Evolutionary conservation across 2,329 filamentous ascomycete genomes (phyloP).

Genomic region (Didymosphaeria variabile): DNA sequence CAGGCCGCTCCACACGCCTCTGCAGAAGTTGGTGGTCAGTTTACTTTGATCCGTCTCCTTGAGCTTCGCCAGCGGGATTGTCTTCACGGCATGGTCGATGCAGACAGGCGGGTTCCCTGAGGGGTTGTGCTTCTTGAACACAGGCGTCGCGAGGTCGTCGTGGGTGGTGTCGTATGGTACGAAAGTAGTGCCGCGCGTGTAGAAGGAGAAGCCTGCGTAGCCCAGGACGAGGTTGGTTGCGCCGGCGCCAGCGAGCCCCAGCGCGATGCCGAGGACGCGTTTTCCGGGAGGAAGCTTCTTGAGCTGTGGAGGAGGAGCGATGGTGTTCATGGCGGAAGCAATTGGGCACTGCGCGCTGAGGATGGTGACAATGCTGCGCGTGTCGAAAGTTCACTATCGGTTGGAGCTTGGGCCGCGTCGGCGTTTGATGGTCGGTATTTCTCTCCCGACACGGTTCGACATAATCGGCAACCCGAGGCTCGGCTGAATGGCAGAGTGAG

Average conservation of each 20-base stretch:
- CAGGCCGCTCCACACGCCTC: slow-evolving; percentile 49
- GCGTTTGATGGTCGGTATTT: slow-evolving; percentile 21
- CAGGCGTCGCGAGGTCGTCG: slow-evolving; percentile 36
- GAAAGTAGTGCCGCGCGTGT: slow-evolving; percentile 48
- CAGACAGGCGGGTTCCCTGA: slow-evolving; percentile 42
- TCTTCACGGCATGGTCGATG: slow-evolving; percentile 49
- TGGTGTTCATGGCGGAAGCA: slow-evolving; percentile 44
- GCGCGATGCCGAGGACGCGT: slow-evolving; percentile 41
- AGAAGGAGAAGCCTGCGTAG: slow-evolving; percentile 47
- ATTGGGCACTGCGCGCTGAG: background rate
- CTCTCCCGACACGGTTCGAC: slow-evolving; percentile 17
- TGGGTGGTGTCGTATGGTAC: slow-evolving; percentile 43
- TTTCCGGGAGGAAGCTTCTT: slow-evolving; percentile 39
- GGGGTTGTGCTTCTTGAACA: slow-evolving; percentile 43
- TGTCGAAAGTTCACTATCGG: background rate
- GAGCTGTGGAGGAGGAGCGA: slow-evolving; percentile 42
- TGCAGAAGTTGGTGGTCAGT: slow-evolving; percentile 49
- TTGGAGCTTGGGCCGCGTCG: slow-evolving; percentile 18
- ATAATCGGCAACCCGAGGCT: slow-evolving; percentile 23
- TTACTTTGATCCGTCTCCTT: slow-evolving; percentile 39
- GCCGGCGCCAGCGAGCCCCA: slow-evolving; percentile 43
- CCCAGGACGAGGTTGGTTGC: slow-evolving; percentile 41
- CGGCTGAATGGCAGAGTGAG: background rate
- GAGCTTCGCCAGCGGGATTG: slow-evolving; percentile 46
- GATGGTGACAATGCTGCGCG: background rate